Conservation (phyloP, 495 filamentous ascomycete species). For the Barbatosphaeria neglecta region DNA sequence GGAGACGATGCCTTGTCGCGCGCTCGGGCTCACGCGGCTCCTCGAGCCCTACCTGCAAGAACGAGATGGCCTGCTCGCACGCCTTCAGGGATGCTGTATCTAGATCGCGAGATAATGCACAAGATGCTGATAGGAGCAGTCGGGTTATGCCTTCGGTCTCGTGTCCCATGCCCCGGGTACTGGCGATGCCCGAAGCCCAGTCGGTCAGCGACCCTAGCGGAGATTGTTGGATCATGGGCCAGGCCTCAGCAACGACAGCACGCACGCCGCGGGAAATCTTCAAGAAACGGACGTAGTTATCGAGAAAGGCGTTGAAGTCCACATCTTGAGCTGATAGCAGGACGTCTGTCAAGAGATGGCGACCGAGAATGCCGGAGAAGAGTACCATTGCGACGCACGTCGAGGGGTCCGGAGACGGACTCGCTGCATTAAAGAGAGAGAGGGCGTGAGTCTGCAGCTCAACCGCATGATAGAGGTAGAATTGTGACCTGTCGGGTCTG, state of each 20-base stretch:
- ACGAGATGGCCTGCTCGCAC: constrained; percentile 6
- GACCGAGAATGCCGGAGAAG: constrained; percentile 34
- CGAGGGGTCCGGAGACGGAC: constrained; percentile 9
- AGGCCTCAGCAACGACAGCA: constrained; percentile 12
- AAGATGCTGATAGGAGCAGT: too few species aligned
- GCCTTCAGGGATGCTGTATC: constrained; percentile 2
- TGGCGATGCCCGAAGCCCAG: constrained; percentile 8
- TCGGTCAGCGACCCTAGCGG: constrained; percentile 13
- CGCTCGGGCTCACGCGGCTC: neutral
- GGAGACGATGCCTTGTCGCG: too few species aligned
- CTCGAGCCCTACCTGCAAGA: constrained; percentile 16
- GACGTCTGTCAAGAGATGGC: constrained; percentile 37
- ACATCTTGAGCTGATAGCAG: constrained; percentile 14
- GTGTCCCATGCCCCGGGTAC: constrained; percentile 4
- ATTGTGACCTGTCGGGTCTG: constrained; percentile 14
- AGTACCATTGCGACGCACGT: constrained; percentile 34
- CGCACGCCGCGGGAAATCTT: constrained; percentile 33
- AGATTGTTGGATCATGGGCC: constrained; percentile 9
- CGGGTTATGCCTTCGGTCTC: too few species aligned
- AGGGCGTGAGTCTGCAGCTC: constrained; percentile 38
- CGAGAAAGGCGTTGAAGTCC: constrained; percentile 25
- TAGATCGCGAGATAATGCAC: constrained; percentile 1
- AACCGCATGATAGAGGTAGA: constrained; percentile 33
- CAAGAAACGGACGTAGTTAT: constrained; percentile 28
- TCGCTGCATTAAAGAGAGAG: constrained; percentile 28